These are phyloP conservation scores for Microcyclospora tardicrescens DNA, from an alignment of 2,329 filamentous ascomycete genomes.

Conservation along the genomic window DNA sequence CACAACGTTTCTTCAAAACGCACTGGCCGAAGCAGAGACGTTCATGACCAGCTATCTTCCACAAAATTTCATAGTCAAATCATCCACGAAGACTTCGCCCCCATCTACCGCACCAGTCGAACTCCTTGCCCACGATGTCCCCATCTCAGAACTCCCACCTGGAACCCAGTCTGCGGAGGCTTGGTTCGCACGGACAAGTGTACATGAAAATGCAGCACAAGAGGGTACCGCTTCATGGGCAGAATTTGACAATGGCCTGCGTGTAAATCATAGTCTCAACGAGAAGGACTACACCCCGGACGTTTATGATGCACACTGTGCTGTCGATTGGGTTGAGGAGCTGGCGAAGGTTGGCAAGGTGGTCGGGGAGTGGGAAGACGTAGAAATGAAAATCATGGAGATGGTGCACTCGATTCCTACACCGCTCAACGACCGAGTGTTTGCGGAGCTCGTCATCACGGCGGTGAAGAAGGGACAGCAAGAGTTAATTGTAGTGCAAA, in stretches of 20 bases:
- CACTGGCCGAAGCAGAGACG: slow-evolving; percentile 45
- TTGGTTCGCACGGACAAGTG: slow-evolving; percentile 52
- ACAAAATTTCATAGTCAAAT: slow-evolving; percentile 41
- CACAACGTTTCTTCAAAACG: slow-evolving; percentile 36
- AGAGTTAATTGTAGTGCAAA: slow-evolving; percentile 25
- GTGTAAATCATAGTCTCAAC: slow-evolving; percentile 43
- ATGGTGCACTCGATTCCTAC: slow-evolving; percentile 52
- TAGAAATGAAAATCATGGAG: slow-evolving; percentile 41
- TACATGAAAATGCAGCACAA: slow-evolving; percentile 42
- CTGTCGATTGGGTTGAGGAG: slow-evolving; percentile 30
- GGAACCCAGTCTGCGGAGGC: slow-evolving; percentile 33
- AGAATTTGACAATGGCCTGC: slow-evolving; percentile 50
- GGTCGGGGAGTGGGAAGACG: slow-evolving; percentile 20
- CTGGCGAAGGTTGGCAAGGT: slow-evolving; percentile 7
- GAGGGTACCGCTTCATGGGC: slow-evolving; percentile 47
- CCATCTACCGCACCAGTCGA: slow-evolving; percentile 41
- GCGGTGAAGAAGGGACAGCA: slow-evolving; percentile 15
- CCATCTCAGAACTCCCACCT: slow-evolving; percentile 30
- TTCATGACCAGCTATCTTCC: slow-evolving; percentile 46
- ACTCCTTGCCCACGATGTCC: slow-evolving; percentile 40
- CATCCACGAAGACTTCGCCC: slow-evolving; percentile 33
- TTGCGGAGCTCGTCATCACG: slow-evolving; percentile 53
- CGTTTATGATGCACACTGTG: slow-evolving; percentile 36
- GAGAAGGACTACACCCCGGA: slow-evolving; percentile 48
- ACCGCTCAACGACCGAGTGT: slow-evolving; percentile 51